Base-by-base conservation (phyloP, 1,284 basidiomycete species). In the Ceratobasidium sp. region DNA sequence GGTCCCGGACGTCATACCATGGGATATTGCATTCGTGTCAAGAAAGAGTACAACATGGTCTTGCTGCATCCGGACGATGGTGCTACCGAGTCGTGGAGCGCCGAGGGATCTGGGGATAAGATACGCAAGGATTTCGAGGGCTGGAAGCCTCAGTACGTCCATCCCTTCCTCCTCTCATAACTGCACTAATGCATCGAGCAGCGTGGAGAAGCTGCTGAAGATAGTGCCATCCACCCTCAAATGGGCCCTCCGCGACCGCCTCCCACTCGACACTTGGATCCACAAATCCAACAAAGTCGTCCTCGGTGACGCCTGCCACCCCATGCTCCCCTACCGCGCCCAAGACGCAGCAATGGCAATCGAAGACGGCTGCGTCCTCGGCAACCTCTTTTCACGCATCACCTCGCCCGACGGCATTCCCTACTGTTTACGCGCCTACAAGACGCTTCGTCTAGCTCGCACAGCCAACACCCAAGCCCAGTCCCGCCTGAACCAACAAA, bases 331-430 rank as follows among this genome's bases (percentile, higher is more conserved):
- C 4, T 91, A 91, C 81, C 87, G 89, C 54, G 91, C 89, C 0
- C 90, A 91, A 81, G 91, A 90, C 17, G 88, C 90, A 17, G 89
- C 90, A 2, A 91, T 91, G 86, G 90, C 90, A 32, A 85, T 92
- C 69, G 90, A 92, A 82, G 91, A 92, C 77, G 90, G 87, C 0
- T 89, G 88, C 0, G 88, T 90, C 0, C 84, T 92, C 34, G 91
- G 90, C 40, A 77, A 77, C 66, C 68, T 81, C 57, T 79, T 81
- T 77, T 80, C 80, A 1, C 78, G 79, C 34, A 57, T 81, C 61
- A 51, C 59, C 57, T 62, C 75, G 49, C 57, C 51, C 37, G 49
- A 66, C 22, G 57, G 77, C 22, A 71, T 79, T 46, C 49, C 76
- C 0, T 73, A 73, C 44, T 65, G 77, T n/a, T 71, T 79, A 34